These are phyloP conservation scores for Saturnispora sanitii DNA, from an alignment of 805 yeast species.

Conservation along the genomic window DNA sequence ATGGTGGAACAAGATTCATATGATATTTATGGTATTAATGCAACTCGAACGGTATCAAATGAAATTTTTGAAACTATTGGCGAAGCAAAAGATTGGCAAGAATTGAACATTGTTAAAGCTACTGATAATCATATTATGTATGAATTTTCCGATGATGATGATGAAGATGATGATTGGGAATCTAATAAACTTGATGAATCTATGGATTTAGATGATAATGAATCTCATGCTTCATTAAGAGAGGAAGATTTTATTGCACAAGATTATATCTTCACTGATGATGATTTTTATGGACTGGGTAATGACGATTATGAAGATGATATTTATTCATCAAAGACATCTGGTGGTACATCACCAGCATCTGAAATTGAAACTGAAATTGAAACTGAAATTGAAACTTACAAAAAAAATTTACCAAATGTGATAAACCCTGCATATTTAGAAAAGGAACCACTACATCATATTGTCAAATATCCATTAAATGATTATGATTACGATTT, in stretches of 20 bases:
- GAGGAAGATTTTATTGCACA: constrained; percentile 10
- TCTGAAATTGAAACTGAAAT: constrained; percentile 9
- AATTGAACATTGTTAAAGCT: constrained; percentile 25
- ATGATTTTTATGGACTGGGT: neutral
- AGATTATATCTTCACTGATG: constrained; percentile 5
- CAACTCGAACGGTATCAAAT: constrained; percentile 13
- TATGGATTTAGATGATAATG: constrained; percentile 23
- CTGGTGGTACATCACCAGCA: constrained; percentile 1
- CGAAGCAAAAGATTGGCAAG: constrained; percentile 20
- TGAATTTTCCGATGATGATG: constrained; percentile 26
- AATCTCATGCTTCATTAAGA: constrained; percentile 7
- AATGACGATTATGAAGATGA: constrained; percentile 2
- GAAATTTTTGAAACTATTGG: constrained; percentile 14
- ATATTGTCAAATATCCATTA: neutral
- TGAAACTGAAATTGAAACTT: too few relatives aligned
- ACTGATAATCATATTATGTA: constrained; percentile 20
- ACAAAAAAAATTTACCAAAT: too few relatives aligned
- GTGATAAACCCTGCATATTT: constrained; percentile 11
- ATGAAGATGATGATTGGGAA: constrained; percentile 23
- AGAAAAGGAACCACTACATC: constrained; percentile 7
- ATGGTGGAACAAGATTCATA: constrained; percentile 26
- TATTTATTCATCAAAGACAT: constrained; percentile 14
- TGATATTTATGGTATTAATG: constrained; percentile 19
- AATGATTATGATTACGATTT: constrained; percentile 11
- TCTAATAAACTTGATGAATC: constrained; percentile 19